Evolutionary conservation across 1,284 basidiomycete species (phyloP), one percentile per base, ranked within the genome.

Genomic region (Peniophora sp.): DNA sequence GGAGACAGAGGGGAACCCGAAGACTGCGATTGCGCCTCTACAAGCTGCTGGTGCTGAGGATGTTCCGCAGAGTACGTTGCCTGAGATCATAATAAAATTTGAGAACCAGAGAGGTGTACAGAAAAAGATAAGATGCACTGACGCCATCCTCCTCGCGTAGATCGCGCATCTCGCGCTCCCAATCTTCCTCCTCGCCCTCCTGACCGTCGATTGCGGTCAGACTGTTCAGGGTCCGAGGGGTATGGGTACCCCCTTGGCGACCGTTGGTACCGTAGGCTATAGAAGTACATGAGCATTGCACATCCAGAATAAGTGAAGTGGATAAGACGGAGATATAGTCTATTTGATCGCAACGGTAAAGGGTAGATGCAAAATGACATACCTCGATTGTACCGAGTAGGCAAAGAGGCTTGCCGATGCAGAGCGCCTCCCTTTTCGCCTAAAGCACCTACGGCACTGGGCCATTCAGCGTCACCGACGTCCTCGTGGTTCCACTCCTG

Each of bases 151-250:
- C 82, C 56, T 79, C 65, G 51, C 65, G 65, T 66, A 65, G 73
- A 61, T 78, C 80, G 14, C 73, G 74, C 61, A 83, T 75, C 34
- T 81, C 81, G 43, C 74, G 70, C 63, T 88, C 86, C 88, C 89
- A 91, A 54, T 87, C 84, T 57, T 89, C 88, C 64, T 91, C 88
- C 55, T 90, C 87, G 58, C 81, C 86, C 59, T 89, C 87, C 60
- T 89, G 86, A 45, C 88, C 88, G 48, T 85, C 79, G 65, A 91
- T 91, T 51, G 84, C 84, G 39, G 83, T 78, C 49, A 91, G 77
- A 64, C 85, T 89, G 61, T 88, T 90, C 66, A 90, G 70, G n/a
- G 79, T 78, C 53, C 85, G 81, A 32, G 85, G 83, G 23, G 84
- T 84, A 56, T 75, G 64, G 58, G 71, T 81, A 22, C 85, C 85